Conservation (phyloP, 2,329 filamentous ascomycete species). For the Monilinia vaccinii-corymbosi region DNA sequence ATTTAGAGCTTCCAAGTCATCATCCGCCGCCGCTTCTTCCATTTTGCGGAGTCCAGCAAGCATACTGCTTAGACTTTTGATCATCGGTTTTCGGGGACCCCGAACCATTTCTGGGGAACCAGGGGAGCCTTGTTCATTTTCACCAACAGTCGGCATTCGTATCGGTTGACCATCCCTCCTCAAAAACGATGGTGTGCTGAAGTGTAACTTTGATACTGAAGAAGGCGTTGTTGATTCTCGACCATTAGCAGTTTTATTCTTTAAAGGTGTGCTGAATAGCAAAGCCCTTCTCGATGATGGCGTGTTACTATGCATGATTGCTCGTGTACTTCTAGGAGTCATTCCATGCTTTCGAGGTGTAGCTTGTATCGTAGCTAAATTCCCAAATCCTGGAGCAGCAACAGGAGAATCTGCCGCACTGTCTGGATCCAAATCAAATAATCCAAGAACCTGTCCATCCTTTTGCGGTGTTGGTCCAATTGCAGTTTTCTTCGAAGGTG, state of each 20-base stretch:
- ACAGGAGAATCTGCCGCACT: constrained; percentile 36
- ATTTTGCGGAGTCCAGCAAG: constrained; percentile 61
- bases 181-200: constrained; percentile 65
- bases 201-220: constrained; percentile 46
- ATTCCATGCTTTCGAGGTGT: constrained; percentile 29
- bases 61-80: constrained; percentile 63
- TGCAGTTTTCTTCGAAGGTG: constrained; percentile 47
- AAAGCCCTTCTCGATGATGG: constrained; percentile 49
- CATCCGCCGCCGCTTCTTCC: constrained; percentile 60
- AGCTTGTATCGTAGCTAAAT: constrained; percentile 29
- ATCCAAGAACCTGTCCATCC: constrained; percentile 65
- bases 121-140: constrained; percentile 43
- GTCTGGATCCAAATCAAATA: constrained; percentile 60
- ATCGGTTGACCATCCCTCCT: constrained; percentile 38
- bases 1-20: constrained; percentile 65
- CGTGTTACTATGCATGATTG: constrained; percentile 30
- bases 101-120: constrained; percentile 38
- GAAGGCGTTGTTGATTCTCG: constrained; percentile 37
- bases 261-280: constrained; percentile 57
- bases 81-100: constrained; percentile 51
- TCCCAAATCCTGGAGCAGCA: not conserved
- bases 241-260: constrained; percentile 36
- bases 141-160: constrained; percentile 44
- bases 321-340: not conserved
- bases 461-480: constrained; percentile 74